These are phyloP conservation scores for Dioscorea cayenensis DNA, from an alignment of 116 monocot genomes.

Conservation along the genomic window DNA sequence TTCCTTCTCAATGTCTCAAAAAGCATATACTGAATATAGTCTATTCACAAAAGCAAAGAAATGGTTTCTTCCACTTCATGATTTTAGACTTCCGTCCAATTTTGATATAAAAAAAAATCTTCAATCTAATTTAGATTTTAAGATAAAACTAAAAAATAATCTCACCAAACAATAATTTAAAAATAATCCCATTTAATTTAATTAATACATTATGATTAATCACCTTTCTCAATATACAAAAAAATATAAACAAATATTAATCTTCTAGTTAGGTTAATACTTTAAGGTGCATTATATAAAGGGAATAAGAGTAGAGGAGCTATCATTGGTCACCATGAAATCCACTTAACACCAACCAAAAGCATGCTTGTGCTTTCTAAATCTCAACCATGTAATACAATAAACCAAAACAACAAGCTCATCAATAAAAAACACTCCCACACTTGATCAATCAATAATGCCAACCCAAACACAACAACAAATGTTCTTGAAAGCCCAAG, in stretches of 20 bases:
- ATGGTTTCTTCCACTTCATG: no score
- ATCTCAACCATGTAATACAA: slow-evolving; percentile 4
- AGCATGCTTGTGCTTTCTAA: neutral
- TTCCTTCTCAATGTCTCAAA: no score
- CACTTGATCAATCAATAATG: slow-evolving; percentile 7
- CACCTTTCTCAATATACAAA: no score
- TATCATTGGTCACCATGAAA: slow-evolving; percentile 51
- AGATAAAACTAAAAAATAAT: no score
- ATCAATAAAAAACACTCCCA: neutral
- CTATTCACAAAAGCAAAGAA: no score
- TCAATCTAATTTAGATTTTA: no score
- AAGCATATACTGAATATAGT: no score
- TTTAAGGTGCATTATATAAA: neutral
- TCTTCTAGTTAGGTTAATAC: neutral
- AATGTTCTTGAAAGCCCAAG: slow-evolving; percentile 27
- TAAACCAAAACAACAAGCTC: slow-evolving; percentile 1
- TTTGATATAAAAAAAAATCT: no score
- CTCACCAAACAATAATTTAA: neutral
- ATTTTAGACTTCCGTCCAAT: no score
- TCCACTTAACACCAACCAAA: slow-evolving; percentile 37
- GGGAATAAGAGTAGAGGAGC: slow-evolving; percentile 17
- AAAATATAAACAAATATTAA: no score
- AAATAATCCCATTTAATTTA: neutral
- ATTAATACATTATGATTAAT: no score
- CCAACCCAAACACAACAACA: slow-evolving; percentile 22